Base-by-base conservation (phyloP, 306 rosid genomes). In the Malus sieversii region DNA sequence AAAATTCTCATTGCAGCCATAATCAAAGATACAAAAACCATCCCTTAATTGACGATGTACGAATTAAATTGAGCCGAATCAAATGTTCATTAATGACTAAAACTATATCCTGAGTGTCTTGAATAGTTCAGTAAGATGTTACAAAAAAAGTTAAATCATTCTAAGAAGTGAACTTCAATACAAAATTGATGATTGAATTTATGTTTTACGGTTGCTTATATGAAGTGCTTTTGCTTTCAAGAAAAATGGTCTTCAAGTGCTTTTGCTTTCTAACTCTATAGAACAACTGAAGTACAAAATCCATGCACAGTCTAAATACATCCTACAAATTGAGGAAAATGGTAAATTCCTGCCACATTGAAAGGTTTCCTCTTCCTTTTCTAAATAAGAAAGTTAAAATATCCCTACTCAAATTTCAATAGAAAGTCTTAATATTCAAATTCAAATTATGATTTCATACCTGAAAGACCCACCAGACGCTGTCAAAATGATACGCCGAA, bases 391-490 rank as follows among this genome's bases (percentile, higher is more conserved):
- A 48, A 51, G 20, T 25, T 53, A 15, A 70, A 70, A 73, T 44
- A 18, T 82, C 73, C 60, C 66, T 66, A 71, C 22, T 12, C 44
- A 44, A 53, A 18, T 13, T 81, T 73, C 67, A 79, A 48, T 53
- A 20, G 33, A 15, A 69, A 75, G 71, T 38, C 16, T 15, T 10
- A 62, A 71, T 10, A 63, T 64, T 72, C 59, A 40, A 82, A 71
- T 14, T 66, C 73, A 53, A 64, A 76, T 57, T 71, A 70, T 16
- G 52, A 72, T 77, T 73, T 35, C 69, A 70, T 55, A 95, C 99
- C 99, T 90, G 85, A 95, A 95, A 82, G 99, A 85, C 61, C 99
- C 99, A 70, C 99, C 99, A 20, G 99, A 95, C 19, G 99, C 99
- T 20, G 99, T 95, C 85, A 95, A 83, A 85, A 95, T 89, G 77